A percentile compares a stretch with the other conserved stretches of the same genome.
phyloP scores from a whole-genome alignment of 495 filamentous ascomycete genomes.

The Podospora didyma region DNA sequence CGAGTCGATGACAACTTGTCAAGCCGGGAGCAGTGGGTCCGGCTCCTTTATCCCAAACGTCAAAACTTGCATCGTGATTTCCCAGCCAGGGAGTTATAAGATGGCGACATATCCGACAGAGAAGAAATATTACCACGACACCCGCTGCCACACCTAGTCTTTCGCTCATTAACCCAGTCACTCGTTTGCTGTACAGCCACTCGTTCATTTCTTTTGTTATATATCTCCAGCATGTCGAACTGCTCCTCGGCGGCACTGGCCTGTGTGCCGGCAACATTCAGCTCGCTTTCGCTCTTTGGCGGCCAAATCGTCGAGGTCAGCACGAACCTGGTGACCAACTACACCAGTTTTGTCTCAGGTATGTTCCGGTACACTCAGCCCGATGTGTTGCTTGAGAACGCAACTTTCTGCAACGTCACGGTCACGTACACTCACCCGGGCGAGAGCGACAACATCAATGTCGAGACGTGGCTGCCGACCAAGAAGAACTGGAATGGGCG shows the following conservation, averaged over 20 bases:
- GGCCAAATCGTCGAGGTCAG: slow-evolving; percentile 14
- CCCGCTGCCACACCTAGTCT: too few relatives aligned
- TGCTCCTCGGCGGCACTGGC: neutral
- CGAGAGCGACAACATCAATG: slow-evolving; percentile 31
- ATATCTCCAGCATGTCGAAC: too few relatives aligned
- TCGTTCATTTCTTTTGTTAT: too few relatives aligned
- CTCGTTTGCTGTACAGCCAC: too few relatives aligned
- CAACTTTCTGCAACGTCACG: slow-evolving; percentile 42
- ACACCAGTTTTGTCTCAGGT: neutral
- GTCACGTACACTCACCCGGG: slow-evolving; percentile 43
- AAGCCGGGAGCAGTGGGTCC: too few relatives aligned
- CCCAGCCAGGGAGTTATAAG: too few relatives aligned
- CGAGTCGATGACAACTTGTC: too few relatives aligned
- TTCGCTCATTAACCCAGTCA: too few relatives aligned
- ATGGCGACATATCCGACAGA: too few relatives aligned
- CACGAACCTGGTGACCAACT: slow-evolving; percentile 18
- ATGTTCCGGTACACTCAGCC: slow-evolving; percentile 8
- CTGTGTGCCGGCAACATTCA: slow-evolving; percentile 17
- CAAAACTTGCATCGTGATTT: too few relatives aligned
- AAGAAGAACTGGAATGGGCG: slow-evolving; percentile 37
- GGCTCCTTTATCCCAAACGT: too few relatives aligned
- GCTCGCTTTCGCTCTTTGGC: slow-evolving; percentile 7
- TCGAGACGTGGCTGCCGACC: slow-evolving; percentile 36
- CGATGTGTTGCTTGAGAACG: slow-evolving; percentile 12
- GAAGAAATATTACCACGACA: too few relatives aligned